Evolutionary conservation across 192 early-diverging fungal genomes (phyloP).

Genomic region (Backusella luteola): DNA sequence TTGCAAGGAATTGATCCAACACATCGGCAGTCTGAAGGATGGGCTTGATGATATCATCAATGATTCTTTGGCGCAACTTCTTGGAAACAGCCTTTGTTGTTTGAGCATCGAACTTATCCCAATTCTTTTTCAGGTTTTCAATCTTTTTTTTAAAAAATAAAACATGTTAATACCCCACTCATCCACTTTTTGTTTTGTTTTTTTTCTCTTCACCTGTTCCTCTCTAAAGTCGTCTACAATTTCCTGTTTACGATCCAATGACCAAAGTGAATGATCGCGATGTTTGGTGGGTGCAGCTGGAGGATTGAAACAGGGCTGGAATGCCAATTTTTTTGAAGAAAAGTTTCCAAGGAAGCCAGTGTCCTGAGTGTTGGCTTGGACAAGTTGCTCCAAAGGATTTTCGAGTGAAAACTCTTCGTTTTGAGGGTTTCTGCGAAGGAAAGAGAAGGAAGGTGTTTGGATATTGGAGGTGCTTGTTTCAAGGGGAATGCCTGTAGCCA

Average conservation of each 20-base stretch:
- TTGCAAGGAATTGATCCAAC: background rate
- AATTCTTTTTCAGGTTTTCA: background rate
- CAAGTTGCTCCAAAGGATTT: background rate
- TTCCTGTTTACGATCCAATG: background rate
- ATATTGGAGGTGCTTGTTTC: background rate
- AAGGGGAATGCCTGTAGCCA: background rate
- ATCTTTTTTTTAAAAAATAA: background rate
- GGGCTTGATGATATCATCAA: background rate
- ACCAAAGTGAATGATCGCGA: conserved; percentile 6
- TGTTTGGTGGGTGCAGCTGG: background rate
- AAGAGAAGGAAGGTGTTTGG: background rate
- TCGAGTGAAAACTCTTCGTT: background rate
- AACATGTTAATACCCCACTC: background rate
- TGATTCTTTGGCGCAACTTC: background rate
- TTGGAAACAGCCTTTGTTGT: background rate
- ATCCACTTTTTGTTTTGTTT: background rate
- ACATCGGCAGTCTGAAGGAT: background rate
- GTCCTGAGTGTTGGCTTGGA: background rate
- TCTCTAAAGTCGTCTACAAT: conserved; percentile 1
- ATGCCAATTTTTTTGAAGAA: background rate
- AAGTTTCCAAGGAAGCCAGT: background rate
- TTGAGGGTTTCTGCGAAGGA: background rate
- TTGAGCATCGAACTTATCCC: conserved; percentile 1
- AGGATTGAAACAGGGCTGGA: background rate
- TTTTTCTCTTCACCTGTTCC: background rate